A percentile compares a stretch with the other conserved stretches of the same genome.
phyloP scores from a whole-genome alignment of 2,329 filamentous ascomycete species.

The Colletotrichum lindemuthianum region DNA sequence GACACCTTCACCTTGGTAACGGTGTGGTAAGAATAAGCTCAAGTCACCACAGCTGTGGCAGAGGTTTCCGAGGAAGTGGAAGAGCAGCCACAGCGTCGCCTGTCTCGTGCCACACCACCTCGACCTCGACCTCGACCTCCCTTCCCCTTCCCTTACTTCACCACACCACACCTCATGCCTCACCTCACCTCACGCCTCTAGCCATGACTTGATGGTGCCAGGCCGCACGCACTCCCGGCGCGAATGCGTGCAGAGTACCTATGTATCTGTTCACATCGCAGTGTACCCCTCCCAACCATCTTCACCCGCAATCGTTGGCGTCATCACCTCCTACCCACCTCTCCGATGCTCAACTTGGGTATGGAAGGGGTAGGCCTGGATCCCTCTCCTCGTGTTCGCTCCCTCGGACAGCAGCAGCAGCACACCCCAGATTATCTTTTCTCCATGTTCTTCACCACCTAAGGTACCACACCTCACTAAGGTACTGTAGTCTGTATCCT shows the following conservation, averaged over 20 bases:
- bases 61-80: conserved; percentile 14
- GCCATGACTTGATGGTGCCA: too few species aligned
- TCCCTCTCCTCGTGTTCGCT: too few species aligned
- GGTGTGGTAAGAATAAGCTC: too few species aligned
- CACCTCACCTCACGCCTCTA: too few species aligned
- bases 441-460: neutral
- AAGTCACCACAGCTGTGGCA: neutral
- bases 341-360: neutral
- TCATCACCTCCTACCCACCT: neutral
- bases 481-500: too few species aligned
- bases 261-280: too few species aligned
- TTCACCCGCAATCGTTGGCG: too few species aligned
- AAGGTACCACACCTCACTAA: neutral
- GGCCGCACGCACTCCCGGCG: too few species aligned
- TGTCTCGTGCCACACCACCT: neutral
- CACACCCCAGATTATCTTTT: neutral
- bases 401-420: neutral
- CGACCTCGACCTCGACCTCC: neutral
- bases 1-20: too few species aligned
- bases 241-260: too few species aligned
- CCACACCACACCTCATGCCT: too few species aligned
- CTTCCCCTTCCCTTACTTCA: neutral
- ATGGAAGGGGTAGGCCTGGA: neutral
- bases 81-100: neutral
- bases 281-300: too few species aligned